Conservation (phyloP, 352 stramenopile species). For the Elongisporangium anandrum region DNA sequence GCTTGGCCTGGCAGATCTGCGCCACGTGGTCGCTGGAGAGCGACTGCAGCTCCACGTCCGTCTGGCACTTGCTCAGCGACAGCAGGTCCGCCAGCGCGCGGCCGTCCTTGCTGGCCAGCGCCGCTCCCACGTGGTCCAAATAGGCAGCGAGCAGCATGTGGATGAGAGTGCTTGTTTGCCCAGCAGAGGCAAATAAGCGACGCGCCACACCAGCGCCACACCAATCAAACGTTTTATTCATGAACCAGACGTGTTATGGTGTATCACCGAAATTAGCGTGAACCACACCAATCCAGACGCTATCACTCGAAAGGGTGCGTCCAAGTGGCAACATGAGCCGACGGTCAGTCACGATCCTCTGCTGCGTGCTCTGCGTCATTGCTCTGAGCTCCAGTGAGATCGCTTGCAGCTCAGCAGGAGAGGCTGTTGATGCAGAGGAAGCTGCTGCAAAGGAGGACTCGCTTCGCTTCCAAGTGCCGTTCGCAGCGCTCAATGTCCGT, state of each 20-base stretch:
- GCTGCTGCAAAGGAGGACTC: neutral
- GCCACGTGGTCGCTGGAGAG: slow-evolving; percentile 48
- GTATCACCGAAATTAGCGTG: neutral
- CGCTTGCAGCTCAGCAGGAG: neutral
- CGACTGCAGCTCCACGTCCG: slow-evolving; percentile 31
- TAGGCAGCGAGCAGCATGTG: slow-evolving; percentile 59
- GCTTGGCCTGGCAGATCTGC: slow-evolving; percentile 45
- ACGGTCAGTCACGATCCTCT: neutral
- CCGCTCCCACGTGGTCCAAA: slow-evolving; percentile 50
- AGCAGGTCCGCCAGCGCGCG: slow-evolving; percentile 48
- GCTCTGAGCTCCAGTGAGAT: neutral
- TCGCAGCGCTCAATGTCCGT: neutral
- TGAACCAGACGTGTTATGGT: no score
- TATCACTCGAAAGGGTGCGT: neutral
- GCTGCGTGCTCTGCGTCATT: neutral
- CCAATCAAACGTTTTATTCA: neutral
- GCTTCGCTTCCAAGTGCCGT: neutral
- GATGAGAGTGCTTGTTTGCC: neutral
- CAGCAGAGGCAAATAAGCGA: neutral
- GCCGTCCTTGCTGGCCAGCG: slow-evolving; percentile 47
- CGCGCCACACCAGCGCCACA: neutral
- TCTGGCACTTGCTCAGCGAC: slow-evolving; percentile 24
- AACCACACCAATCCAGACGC: neutral
- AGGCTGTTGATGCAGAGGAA: neutral
- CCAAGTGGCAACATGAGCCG: neutral